Percentiles rank a stretch among this genome's conserved stretches.
Evolutionary conservation across 2,329 filamentous ascomycete genomes (phyloP).

Genomic region (Chlorencoelia australis): DNA sequence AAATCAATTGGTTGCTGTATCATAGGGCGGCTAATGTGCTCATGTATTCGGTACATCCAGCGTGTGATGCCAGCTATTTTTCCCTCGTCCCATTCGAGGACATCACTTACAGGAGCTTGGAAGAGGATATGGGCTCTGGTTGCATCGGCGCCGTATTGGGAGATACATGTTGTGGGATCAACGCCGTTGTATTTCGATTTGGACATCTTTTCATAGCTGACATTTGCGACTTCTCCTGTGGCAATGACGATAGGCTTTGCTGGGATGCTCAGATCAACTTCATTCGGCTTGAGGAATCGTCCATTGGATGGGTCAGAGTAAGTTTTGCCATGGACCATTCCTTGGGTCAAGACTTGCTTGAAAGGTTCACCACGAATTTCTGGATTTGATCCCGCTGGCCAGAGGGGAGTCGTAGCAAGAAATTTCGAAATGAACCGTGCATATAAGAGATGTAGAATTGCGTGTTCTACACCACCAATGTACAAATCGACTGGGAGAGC

Average conservation of each 20-base stretch:
- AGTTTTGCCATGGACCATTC: constrained; percentile 88
- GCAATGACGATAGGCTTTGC: constrained; percentile 49
- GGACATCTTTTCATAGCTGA: constrained; percentile 85
- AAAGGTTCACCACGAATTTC: constrained; percentile 59
- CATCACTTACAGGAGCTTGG: constrained; percentile 72
- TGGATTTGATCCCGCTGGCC: constrained; percentile 33
- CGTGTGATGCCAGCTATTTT: constrained; percentile 75
- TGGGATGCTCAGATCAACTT: constrained; percentile 54
- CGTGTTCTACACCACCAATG: constrained; percentile 81
- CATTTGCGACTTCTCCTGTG: constrained; percentile 46
- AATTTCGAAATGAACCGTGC: constrained; percentile 88
- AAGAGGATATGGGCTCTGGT: constrained; percentile 83
- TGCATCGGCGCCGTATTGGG: constrained; percentile 70
- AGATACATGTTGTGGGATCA: constrained; percentile 64
- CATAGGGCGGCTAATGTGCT: constrained; percentile 6
- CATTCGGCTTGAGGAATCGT: constrained; percentile 65
- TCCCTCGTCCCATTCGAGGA: constrained; percentile 78
- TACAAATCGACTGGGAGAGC: constrained; percentile 77
- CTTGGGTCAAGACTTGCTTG: constrained; percentile 72
- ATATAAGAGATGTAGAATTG: constrained; percentile 82
- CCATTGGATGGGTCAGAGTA: constrained; percentile 66
- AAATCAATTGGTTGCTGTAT: not conserved
- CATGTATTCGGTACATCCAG: constrained; percentile 59
- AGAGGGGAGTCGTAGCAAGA: constrained; percentile 46
- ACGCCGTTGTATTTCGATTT: constrained; percentile 93